Conservation (phyloP, 1,284 basidiomycete species). For the Ceratobasidium sp. region DNA sequence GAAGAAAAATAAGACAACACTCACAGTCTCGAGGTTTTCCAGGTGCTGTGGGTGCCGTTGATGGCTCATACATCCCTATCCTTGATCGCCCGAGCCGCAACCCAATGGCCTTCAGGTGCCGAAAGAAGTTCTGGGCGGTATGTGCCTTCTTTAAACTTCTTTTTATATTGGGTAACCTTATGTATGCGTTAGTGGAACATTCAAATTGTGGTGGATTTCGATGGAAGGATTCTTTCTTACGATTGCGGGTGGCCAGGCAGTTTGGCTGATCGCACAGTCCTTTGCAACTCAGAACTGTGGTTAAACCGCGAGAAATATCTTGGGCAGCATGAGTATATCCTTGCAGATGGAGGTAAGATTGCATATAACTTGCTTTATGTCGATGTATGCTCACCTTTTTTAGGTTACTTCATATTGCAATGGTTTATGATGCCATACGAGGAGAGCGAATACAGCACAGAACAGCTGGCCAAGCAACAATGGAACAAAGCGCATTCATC, state of each 20-base stretch:
- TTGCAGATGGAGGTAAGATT: constrained; percentile 4
- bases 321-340: background rate
- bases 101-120: background rate
- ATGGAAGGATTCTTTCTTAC: background rate
- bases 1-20: background rate
- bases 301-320: background rate
- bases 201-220: background rate
- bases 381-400: background rate
- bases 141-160: background rate
- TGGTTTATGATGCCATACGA: background rate
- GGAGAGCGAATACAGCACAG: background rate
- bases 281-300: background rate
- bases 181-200: background rate
- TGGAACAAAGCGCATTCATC: background rate
- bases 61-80: background rate
- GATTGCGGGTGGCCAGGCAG: constrained; percentile 8
- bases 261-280: background rate
- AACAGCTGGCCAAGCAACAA: background rate
- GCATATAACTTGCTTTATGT: background rate
- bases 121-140: background rate
- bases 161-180: background rate
- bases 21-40: background rate
- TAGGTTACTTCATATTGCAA: background rate
- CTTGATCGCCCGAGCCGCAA: background rate
- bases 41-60: background rate